phyloP scores from a whole-genome alignment of 2,329 filamentous ascomycete genomes.

The Clonostachys solani region DNA sequence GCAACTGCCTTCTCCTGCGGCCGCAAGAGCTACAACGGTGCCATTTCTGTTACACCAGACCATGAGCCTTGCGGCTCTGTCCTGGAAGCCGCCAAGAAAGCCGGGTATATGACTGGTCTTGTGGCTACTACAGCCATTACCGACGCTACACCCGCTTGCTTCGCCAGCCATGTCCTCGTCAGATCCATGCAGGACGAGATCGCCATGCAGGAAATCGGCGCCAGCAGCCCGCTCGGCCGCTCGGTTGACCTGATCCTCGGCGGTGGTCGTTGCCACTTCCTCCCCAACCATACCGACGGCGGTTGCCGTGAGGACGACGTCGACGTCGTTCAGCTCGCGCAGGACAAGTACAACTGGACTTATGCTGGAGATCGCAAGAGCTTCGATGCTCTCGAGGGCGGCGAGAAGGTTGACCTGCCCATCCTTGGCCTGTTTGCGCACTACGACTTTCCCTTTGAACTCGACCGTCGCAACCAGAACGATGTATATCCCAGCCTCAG shows the following conservation, averaged over 20 bases:
- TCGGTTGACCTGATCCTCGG: conserved; percentile 91
- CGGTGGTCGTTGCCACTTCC: conserved; percentile 88
- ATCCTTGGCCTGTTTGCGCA: conserved; percentile 81
- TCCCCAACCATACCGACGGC: conserved; percentile 75
- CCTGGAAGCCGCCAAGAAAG: conserved; percentile 87
- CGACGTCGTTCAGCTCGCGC: conserved; percentile 71
- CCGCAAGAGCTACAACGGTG: conserved; percentile 92
- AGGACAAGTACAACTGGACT: conserved; percentile 71
- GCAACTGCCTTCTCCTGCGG: conserved; percentile 95
- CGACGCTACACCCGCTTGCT: conserved; percentile 94
- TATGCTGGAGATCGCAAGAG: conserved; percentile 69
- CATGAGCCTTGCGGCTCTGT: conserved; percentile 85
- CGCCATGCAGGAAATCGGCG: conserved; percentile 83
- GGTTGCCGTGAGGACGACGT: conserved; percentile 77
- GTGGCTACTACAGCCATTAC: conserved; percentile 95
- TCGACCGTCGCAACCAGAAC: conserved; percentile 77
- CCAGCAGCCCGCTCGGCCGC: conserved; percentile 75
- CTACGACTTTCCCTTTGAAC: conserved; percentile 84
- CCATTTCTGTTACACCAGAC: conserved; percentile 85
- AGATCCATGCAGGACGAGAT: conserved; percentile 76
- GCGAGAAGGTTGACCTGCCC: conserved; percentile 68
- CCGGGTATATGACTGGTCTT: conserved; percentile 87
- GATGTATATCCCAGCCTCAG: conserved; percentile 83
- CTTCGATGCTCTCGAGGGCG: conserved; percentile 71
- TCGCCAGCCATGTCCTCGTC: conserved; percentile 48